A percentile compares a stretch with the other conserved stretches of the same genome.
Conservation (phyloP, 306 rosid genomes). For the Oxytropis ochrocephala region DNA sequence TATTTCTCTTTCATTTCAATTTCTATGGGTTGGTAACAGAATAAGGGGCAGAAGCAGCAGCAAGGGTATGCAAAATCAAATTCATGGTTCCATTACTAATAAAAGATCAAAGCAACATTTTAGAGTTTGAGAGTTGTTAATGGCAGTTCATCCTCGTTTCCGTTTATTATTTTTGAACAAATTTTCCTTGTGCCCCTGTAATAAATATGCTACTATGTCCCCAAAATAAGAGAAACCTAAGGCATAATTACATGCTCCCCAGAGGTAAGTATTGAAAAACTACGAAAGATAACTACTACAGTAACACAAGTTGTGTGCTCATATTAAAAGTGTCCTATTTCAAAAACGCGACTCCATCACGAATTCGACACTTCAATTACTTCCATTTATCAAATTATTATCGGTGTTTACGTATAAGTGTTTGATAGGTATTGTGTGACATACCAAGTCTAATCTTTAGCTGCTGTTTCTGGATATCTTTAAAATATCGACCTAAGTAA, state of each 20-base stretch:
- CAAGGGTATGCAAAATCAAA: not conserved
- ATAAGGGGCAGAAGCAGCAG: not conserved
- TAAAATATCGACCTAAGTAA: constrained; percentile 68
- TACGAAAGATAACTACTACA: not conserved
- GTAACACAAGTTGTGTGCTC: not conserved
- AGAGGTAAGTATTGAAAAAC: not conserved
- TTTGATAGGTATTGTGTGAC: not conserved
- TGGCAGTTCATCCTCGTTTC: not conserved
- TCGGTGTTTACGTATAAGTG: too few relatives aligned
- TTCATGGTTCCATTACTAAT: not conserved
- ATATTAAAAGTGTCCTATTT: too few relatives aligned
- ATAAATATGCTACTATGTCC: not conserved
- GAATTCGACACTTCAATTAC: too few relatives aligned
- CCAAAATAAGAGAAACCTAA: not conserved
- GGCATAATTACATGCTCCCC: not conserved
- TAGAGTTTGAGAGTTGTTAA: not conserved
- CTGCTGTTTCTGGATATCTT: constrained; percentile 82
- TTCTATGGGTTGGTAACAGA: not conserved
- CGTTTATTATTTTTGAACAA: not conserved
- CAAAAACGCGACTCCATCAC: too few relatives aligned
- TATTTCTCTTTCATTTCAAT: not conserved
- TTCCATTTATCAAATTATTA: too few relatives aligned
- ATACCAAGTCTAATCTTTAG: constrained; percentile 81
- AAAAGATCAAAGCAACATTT: not conserved
- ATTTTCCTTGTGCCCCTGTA: not conserved